A percentile compares a stretch with the other conserved stretches of the same genome.
These are phyloP conservation scores for Begonia peltatifolia DNA, from an alignment of 306 rosid genomes.

Conservation along the genomic window DNA sequence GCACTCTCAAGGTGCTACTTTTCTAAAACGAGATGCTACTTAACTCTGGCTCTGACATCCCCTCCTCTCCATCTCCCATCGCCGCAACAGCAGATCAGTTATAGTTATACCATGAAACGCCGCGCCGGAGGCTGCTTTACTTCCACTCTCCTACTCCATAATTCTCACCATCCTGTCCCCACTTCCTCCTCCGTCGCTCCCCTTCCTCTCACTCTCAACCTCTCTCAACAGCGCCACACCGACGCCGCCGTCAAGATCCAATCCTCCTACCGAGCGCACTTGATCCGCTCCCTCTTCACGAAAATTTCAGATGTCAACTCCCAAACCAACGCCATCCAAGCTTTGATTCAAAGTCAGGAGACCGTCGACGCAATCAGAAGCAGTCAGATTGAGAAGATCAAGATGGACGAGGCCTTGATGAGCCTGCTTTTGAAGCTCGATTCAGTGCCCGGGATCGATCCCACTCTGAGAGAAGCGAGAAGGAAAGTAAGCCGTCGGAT, in stretches of 20 bases:
- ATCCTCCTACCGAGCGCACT: slow-evolving; percentile 56
- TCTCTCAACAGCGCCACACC: slow-evolving; percentile 14
- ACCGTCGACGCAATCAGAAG: slow-evolving; percentile 78
- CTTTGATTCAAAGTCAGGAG: slow-evolving; percentile 72
- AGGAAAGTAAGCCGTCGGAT: slow-evolving; percentile 77
- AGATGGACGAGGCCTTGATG: slow-evolving; percentile 79
- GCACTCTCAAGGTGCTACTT: too few species aligned
- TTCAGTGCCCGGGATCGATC: slow-evolving; percentile 77
- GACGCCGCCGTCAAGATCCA: slow-evolving; percentile 51
- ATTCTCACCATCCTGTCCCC: slow-evolving; percentile 42
- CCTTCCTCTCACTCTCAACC: slow-evolving; percentile 13
- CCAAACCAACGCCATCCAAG: slow-evolving; percentile 46
- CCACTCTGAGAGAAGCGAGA: slow-evolving; percentile 63
- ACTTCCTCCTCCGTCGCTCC: slow-evolving; percentile 14
- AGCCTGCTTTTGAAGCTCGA: slow-evolving; percentile 54
- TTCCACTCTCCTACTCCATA: slow-evolving; percentile 16
- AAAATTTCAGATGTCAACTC: slow-evolving; percentile 38
- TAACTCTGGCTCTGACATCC: too few species aligned
- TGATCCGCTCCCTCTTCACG: slow-evolving; percentile 45
- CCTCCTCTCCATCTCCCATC: too few species aligned
- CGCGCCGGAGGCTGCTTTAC: slow-evolving; percentile 12
- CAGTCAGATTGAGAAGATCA: slow-evolving; percentile 46
- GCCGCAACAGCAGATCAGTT: too few species aligned
- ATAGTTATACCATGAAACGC: too few species aligned
- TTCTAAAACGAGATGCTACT: too few species aligned